These are phyloP conservation scores for Carallia brachiata DNA, from an alignment of 345 rosid genomes.

Conservation along the genomic window DNA sequence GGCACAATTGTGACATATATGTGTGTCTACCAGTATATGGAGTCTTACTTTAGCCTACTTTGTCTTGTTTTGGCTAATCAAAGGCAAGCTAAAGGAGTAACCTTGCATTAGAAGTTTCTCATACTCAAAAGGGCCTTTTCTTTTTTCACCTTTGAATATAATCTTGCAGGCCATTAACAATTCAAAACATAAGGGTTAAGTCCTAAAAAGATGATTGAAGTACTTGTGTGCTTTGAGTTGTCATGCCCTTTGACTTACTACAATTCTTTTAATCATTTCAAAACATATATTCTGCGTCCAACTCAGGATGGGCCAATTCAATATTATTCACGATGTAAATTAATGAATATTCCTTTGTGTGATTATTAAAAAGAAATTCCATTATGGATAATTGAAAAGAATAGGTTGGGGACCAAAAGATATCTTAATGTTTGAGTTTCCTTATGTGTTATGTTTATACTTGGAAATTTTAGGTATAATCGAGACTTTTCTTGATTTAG, in stretches of 20 bases:
- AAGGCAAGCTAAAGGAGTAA: constrained; percentile 7
- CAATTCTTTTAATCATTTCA: background rate
- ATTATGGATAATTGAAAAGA: too few relatives aligned
- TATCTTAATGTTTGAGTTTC: too few relatives aligned
- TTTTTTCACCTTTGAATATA: constrained; percentile 37
- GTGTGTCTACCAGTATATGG: constrained; percentile 8
- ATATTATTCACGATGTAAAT: background rate
- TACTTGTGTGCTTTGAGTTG: constrained; percentile 17
- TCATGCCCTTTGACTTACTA: constrained; percentile 24
- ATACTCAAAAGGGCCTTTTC: constrained; percentile 24
- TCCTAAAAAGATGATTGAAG: constrained; percentile 5
- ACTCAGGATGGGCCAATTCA: background rate
- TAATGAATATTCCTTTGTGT: too few relatives aligned
- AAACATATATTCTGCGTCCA: background rate
- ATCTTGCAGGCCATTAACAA: constrained; percentile 24
- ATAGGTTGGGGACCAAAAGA: too few relatives aligned
- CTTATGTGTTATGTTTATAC: too few relatives aligned
- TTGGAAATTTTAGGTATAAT: too few relatives aligned
- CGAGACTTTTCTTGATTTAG: too few relatives aligned
- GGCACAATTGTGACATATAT: too few relatives aligned
- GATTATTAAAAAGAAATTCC: too few relatives aligned
- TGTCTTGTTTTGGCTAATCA: constrained; percentile 51
- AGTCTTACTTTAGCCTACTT: constrained; percentile 17
- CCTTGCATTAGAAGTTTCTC: constrained; percentile 36
- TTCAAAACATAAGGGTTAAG: constrained; percentile 14